Conservation (phyloP, 257 asterid species). For the Fraxinus anomala region DNA sequence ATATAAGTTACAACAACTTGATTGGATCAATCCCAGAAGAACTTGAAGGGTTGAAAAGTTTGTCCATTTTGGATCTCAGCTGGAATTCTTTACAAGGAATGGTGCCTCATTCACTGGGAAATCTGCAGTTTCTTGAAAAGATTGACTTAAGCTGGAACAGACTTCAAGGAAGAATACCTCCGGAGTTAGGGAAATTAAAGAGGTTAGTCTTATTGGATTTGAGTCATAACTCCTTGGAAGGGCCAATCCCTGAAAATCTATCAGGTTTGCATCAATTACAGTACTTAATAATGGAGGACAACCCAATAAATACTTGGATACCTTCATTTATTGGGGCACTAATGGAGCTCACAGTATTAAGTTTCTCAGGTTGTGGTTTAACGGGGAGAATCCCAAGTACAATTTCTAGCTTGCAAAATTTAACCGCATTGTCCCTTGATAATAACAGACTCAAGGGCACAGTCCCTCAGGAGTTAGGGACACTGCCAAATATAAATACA, state of each 20-base stretch:
- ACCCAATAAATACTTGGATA: constrained; percentile 43
- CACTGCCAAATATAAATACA: constrained; percentile 32
- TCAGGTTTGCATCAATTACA: constrained; percentile 41
- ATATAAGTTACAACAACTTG: constrained; percentile 49
- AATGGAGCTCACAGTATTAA: constrained; percentile 34
- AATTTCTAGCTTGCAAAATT: constrained; percentile 31
- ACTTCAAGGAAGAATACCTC: constrained; percentile 47
- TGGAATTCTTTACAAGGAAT: constrained; percentile 32
- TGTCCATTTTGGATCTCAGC: constrained; percentile 57
- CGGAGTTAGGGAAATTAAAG: constrained; percentile 40
- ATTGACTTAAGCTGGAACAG: constrained; percentile 55
- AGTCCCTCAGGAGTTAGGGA: constrained; percentile 46
- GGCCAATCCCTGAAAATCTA: constrained; percentile 47
- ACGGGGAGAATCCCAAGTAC: constrained; percentile 44
- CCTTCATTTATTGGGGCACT: constrained; percentile 44
- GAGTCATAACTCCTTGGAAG: constrained; percentile 45
- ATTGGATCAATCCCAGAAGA: constrained; percentile 48
- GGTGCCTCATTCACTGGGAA: constrained; percentile 43
- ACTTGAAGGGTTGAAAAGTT: constrained; percentile 37
- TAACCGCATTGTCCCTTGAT: constrained; percentile 49
- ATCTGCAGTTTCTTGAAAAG: constrained; percentile 43
- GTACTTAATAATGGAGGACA: constrained; percentile 54
- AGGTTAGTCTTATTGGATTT: constrained; percentile 48
- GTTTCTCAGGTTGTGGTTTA: constrained; percentile 55
- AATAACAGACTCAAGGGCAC: constrained; percentile 48